phyloP scores from a whole-genome alignment of 2,329 filamentous ascomycete genomes.

The Xylaria sp. region DNA sequence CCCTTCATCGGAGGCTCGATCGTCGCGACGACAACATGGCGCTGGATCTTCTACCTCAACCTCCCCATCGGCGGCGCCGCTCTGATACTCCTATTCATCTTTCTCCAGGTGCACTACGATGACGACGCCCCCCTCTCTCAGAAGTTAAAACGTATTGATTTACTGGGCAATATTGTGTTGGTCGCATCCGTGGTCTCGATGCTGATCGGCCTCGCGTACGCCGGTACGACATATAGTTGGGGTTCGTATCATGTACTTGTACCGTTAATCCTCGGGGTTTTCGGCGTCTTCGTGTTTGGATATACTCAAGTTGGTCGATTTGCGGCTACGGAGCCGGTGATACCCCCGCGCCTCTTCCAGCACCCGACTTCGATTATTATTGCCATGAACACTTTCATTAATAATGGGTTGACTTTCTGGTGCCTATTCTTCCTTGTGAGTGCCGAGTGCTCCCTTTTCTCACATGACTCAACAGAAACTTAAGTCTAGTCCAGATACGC shows the following conservation, averaged over 20 bases:
- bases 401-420: background rate
- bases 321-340: background rate
- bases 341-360: constrained; percentile 8
- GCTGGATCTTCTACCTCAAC: constrained; percentile 17
- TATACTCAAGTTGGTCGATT: background rate
- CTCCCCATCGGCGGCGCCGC: constrained; percentile 12
- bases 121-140: background rate
- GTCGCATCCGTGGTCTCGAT: background rate
- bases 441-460: no score
- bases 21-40: constrained; percentile 15
- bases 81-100: constrained; percentile 8
- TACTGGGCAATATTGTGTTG: constrained; percentile 6
- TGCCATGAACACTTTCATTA: background rate
- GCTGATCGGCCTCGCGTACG: constrained; percentile 8
- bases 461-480: no score
- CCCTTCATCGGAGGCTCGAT: constrained; percentile 18
- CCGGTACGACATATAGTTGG: constrained; percentile 2
- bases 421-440: no score
- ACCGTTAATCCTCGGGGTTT: background rate
- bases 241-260: no score
- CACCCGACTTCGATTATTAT: background rate
- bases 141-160: constrained; percentile 14
- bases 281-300: background rate
- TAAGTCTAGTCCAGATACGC: no score
- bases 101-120: constrained; percentile 3